phyloP scores from a whole-genome alignment of 306 rosid genomes.

The Oemleria cerasiformis region DNA sequence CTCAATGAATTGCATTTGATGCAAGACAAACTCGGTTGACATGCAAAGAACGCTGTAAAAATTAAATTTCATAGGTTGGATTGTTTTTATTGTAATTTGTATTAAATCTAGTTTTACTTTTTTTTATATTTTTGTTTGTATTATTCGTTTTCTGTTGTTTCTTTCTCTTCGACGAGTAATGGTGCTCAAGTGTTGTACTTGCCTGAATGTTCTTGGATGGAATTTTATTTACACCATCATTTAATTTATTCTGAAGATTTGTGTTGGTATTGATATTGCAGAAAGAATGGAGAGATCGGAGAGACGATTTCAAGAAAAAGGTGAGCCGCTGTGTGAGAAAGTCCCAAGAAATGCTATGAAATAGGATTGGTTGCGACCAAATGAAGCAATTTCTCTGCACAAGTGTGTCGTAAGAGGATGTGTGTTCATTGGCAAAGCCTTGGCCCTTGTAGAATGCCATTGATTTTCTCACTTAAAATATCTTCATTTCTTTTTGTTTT shows the following conservation, averaged over 20 bases:
- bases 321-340: constrained; percentile 92
- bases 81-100: background rate
- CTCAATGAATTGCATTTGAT: background rate
- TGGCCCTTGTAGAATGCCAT: constrained; percentile 51
- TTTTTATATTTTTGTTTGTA: background rate
- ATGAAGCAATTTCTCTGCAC: constrained; percentile 17
- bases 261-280: constrained; percentile 38
- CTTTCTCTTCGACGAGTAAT: background rate
- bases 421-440: constrained; percentile 28
- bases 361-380: background rate
- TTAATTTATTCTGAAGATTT: background rate
- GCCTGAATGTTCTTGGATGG: background rate
- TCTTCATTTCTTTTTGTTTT: constrained; percentile 32
- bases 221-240: background rate
- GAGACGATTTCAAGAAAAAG: constrained; percentile 96
- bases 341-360: constrained; percentile 61
- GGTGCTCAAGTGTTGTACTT: background rate
- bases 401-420: constrained; percentile 35
- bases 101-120: background rate
- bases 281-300: constrained; percentile 94
- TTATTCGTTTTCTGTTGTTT: background rate
- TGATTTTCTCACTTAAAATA: constrained; percentile 42
- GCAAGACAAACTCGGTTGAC: background rate
- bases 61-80: background rate
- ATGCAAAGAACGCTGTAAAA: background rate